Evolutionary conservation across 768 basidiomycete species (phyloP).

Genomic region (Tulasnella sp.): DNA sequence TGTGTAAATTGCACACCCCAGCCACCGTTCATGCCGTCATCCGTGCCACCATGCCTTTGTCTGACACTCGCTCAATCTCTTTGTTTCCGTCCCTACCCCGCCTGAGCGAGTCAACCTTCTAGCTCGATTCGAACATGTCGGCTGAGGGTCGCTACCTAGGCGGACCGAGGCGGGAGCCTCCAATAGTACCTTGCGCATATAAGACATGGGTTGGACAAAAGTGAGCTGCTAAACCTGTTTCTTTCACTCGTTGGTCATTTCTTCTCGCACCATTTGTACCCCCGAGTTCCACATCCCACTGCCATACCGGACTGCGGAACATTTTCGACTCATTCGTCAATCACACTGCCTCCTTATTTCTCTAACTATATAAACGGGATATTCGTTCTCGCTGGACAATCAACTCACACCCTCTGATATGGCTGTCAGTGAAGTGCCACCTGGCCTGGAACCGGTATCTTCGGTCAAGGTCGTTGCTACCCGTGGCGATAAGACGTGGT

Average conservation of each 20-base stretch:
- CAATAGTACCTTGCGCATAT: not conserved
- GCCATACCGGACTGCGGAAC: no score
- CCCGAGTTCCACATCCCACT: no score
- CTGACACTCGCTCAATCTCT: not conserved
- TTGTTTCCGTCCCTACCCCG: constrained; percentile 13
- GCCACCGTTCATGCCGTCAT: no score
- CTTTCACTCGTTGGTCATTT: not conserved
- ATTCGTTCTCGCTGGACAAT: not conserved
- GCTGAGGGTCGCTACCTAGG: constrained; percentile 8
- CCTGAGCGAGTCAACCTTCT: constrained; percentile 3
- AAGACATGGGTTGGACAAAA: constrained; percentile 14
- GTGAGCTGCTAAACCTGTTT: not conserved
- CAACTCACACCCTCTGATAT: not conserved
- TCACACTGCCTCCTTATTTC: no score
- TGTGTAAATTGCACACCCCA: no score
- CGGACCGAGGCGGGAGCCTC: constrained; percentile 3
- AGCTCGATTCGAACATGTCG: constrained; percentile 8
- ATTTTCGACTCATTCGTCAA: no score
- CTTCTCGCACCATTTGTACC: not conserved
- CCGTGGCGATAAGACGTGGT: constrained; percentile 7
- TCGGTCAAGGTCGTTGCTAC: constrained; percentile 11
- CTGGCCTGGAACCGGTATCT: constrained; percentile 8
- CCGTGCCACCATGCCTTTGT: constrained; percentile 3
- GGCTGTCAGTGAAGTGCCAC: constrained; percentile 14
- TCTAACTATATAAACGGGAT: not conserved